Evolutionary conservation across 371 early-diverging fungal species (phyloP).

Genomic region (Mortierella sp.): DNA sequence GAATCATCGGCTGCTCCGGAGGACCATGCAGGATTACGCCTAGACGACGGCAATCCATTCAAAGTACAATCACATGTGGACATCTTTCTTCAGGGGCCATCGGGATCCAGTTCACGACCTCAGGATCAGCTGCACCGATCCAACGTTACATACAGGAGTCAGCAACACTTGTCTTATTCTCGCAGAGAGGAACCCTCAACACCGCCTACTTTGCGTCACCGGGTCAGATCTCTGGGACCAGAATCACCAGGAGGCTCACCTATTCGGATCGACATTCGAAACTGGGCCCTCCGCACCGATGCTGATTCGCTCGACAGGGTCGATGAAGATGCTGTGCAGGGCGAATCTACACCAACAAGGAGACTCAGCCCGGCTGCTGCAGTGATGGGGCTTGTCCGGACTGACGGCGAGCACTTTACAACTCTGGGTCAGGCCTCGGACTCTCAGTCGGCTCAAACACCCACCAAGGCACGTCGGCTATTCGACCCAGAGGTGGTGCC

Average conservation of each 20-base stretch:
- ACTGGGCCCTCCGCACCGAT: background rate
- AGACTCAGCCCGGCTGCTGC: background rate
- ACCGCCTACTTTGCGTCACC: constrained; percentile 8
- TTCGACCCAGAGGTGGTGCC: background rate
- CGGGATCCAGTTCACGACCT: background rate
- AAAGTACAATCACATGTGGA: background rate
- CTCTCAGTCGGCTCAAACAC: background rate
- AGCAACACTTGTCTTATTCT: constrained; percentile 5
- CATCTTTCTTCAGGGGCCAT: background rate
- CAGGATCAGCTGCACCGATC: background rate
- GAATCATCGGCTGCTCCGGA: background rate
- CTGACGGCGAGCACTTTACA: background rate
- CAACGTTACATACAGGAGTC: constrained; percentile 1
- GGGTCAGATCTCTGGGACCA: constrained; percentile 17
- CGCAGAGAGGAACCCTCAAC: background rate
- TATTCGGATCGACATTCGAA: background rate
- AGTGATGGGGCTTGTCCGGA: background rate
- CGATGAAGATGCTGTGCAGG: background rate
- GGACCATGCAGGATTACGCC: background rate
- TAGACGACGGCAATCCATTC: constrained; percentile 18
- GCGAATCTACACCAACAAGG: background rate
- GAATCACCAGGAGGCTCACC: constrained; percentile 13
- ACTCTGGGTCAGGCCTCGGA: background rate
- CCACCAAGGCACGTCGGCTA: background rate
- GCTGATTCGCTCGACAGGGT: background rate